A percentile compares a stretch with the other conserved stretches of the same genome.
These are phyloP conservation scores for Colletotrichum cereale DNA, from an alignment of 2,329 filamentous ascomycete species.

Conservation along the genomic window DNA sequence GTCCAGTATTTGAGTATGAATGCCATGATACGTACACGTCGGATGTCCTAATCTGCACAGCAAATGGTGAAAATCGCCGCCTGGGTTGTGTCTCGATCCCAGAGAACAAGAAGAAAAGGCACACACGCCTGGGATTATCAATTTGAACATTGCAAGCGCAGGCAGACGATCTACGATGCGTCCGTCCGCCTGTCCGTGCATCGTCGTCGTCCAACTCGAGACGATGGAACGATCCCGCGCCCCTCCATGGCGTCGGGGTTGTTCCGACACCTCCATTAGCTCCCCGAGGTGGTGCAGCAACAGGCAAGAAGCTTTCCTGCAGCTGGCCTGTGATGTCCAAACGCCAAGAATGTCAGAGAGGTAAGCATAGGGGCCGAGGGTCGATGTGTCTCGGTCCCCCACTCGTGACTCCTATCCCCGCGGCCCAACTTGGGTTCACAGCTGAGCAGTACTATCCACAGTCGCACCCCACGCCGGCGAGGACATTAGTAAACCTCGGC, in stretches of 20 bases:
- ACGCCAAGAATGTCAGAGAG: background rate
- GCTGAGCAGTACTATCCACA: background rate
- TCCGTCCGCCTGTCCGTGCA: background rate
- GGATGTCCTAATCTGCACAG: background rate
- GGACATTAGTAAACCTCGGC: background rate
- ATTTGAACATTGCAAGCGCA: background rate
- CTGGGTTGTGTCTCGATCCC: no score
- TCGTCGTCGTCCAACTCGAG: background rate
- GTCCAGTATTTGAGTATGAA: background rate
- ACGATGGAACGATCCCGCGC: background rate
- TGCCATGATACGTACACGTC: background rate
- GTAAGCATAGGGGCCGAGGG: background rate
- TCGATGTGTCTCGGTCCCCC: background rate
- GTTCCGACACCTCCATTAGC: background rate
- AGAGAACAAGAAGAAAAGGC: background rate
- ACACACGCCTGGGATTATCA: background rate
- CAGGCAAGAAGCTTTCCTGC: background rate
- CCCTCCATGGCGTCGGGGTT: background rate
- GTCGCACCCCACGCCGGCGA: background rate
- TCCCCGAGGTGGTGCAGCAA: background rate
- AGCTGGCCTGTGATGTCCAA: background rate
- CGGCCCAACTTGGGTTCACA: no score
- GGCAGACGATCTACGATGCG: background rate
- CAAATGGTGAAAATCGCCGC: background rate
- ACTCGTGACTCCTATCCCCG: background rate